Evolutionary conservation across 148 eudicot species (phyloP), one percentile per base, ranked within the genome.

Genomic region (Gaultheria prostrata): DNA sequence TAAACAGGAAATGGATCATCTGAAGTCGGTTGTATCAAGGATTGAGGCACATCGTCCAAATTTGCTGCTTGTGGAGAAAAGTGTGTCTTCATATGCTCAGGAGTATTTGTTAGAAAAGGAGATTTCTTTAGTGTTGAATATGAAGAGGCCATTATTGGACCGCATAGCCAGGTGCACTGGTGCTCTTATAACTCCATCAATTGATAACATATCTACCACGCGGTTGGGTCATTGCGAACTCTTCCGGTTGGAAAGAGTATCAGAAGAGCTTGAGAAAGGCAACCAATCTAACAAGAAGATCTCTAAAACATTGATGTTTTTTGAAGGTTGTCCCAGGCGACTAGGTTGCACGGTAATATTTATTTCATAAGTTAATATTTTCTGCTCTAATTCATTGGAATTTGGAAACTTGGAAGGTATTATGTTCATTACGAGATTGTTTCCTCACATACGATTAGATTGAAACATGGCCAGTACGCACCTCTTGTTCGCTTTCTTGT

Each of bases 241-340:
- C 84, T 97, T 97, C 79, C 90, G 88, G 28, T 76, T 97, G 88
- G 99, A 93, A 83, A 95, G 84, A 88, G 91, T 95, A 50, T 88
- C 88, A 39, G 98, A 95, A 89, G 95, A 91, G 21, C 98, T 86
- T 81, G 98, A 95, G 85, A 81, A 81, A 59, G 85, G 83, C 73
- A 91, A 88, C 74, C 98, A 90, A 77, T 80, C 72, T 49, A 92
- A 88, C 88, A 97, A 86, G 87, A 90, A 83, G 86, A 91, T 91
- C 71, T 89, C 90, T 3, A 97, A 95, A 88, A 97, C 97, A 53
- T 91, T 97, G 88, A 97, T 97, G 99, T 97, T 88, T 85, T 92
- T 97, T 82, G 99, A 95, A 87, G 99, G 99, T 82, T 97, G 98
- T 85, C 99, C 99, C 13, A 89, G 92, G 87, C 96, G 98, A 71